Conservation (phyloP, 2,329 filamentous ascomycete species). For the Apiospora marii region DNA sequence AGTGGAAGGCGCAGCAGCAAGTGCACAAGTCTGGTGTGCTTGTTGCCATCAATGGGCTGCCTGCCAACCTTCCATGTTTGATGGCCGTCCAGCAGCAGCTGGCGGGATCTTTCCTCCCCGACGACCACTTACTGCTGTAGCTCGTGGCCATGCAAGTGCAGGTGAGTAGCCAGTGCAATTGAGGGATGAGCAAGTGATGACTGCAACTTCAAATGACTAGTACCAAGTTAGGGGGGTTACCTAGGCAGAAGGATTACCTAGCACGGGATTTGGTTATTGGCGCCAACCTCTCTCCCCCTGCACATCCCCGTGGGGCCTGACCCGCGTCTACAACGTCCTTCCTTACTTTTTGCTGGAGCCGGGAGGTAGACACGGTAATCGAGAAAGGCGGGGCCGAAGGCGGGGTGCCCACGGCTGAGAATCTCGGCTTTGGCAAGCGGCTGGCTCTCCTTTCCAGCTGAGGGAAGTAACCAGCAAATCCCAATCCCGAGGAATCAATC, state of each 20-base stretch:
- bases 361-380: conserved; percentile 26
- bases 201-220: background rate
- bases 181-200: conserved; percentile 9
- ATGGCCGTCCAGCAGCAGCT: background rate
- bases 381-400: conserved; percentile 18
- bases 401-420: conserved; percentile 23
- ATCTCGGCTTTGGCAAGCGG: conserved; percentile 18
- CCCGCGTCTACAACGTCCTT: conserved; percentile 31
- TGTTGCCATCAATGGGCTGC: too few relatives aligned
- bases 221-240: background rate
- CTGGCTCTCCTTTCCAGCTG: background rate
- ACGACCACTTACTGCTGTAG: background rate
- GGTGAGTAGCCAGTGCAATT: background rate
- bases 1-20: too few relatives aligned
- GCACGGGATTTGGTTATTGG: background rate
- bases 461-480: background rate
- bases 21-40: too few relatives aligned
- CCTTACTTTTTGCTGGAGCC: conserved; percentile 16
- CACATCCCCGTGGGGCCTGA: conserved; percentile 3
- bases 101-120: background rate
- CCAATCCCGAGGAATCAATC: background rate
- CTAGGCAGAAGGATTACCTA: background rate
- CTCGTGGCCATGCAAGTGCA: background rate
- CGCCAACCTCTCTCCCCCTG: conserved; percentile 13
- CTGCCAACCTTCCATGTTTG: background rate